These are phyloP conservation scores for Fusarium neocosmosporiellum DNA, from an alignment of 2,329 filamentous ascomycete genomes.

Conservation along the genomic window DNA sequence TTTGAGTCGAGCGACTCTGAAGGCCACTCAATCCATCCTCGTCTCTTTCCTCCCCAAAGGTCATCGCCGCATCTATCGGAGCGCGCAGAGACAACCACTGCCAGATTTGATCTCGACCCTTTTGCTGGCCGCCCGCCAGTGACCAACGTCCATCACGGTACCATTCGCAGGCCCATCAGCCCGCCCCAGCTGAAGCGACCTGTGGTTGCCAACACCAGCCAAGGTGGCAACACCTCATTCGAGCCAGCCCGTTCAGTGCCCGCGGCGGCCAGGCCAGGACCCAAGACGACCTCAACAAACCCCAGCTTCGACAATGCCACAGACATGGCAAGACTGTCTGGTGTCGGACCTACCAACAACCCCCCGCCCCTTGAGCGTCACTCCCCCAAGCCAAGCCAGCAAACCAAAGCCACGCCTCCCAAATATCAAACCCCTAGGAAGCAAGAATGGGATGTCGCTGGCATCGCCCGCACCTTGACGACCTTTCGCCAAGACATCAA, in stretches of 20 bases:
- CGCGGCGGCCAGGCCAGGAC: slow-evolving; percentile 3
- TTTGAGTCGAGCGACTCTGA: slow-evolving; percentile 26
- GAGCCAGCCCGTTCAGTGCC: slow-evolving; percentile 8
- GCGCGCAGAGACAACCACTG: slow-evolving; percentile 16
- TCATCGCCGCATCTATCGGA: not conserved
- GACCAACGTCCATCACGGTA: not conserved
- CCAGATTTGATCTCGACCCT: slow-evolving; percentile 20
- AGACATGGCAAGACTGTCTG: slow-evolving; percentile 40
- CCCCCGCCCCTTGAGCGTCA: slow-evolving; percentile 33
- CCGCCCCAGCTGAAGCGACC: slow-evolving; percentile 44
- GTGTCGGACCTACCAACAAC: slow-evolving; percentile 28
- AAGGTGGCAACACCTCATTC: not conserved
- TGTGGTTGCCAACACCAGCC: slow-evolving; percentile 8
- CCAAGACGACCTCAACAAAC: slow-evolving; percentile 21
- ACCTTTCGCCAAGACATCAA: slow-evolving; percentile 57
- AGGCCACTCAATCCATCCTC: not conserved
- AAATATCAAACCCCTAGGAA: slow-evolving; percentile 38
- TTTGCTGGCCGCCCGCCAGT: slow-evolving; percentile 14
- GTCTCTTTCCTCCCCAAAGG: not conserved
- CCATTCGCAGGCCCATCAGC: slow-evolving; percentile 41
- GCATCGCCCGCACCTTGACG: slow-evolving; percentile 55
- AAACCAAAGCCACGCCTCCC: slow-evolving; percentile 25
- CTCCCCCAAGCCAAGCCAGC: slow-evolving; percentile 14
- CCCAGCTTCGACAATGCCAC: slow-evolving; percentile 28
- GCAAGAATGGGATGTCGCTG: slow-evolving; percentile 56